Conservation (phyloP, 768 basidiomycete genomes). For the Termitomyces sp. region DNA sequence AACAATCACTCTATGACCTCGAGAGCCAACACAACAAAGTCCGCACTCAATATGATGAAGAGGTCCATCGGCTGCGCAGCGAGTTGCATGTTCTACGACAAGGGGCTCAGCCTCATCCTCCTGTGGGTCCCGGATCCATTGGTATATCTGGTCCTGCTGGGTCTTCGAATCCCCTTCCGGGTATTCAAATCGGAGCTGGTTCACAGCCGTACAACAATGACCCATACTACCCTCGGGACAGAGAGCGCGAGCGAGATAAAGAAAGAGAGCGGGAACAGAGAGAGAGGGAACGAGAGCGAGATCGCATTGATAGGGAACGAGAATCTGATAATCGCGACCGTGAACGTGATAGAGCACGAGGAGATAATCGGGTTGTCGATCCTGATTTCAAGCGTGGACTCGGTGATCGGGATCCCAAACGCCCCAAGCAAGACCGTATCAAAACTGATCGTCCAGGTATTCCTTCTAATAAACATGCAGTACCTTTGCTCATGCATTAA, state of each 20-base stretch:
- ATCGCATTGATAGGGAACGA: conserved; percentile 19
- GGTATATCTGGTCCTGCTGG: conserved; percentile 14
- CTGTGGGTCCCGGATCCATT: conserved; percentile 12
- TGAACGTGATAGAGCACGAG: conserved; percentile 13
- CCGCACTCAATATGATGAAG: conserved; percentile 14
- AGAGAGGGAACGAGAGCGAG: conserved; percentile 34
- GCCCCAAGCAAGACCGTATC: conserved; percentile 42
- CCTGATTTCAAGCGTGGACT: conserved; percentile 30
- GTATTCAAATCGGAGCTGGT: conserved; percentile 11
- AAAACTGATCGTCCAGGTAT: conserved; percentile 32
- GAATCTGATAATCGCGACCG: conserved; percentile 21
- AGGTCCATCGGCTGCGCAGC: conserved; percentile 9
- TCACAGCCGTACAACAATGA: conserved; percentile 14
- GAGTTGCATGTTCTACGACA: conserved; percentile 11
- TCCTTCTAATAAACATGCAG: background rate
- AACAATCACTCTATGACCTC: conserved; percentile 14
- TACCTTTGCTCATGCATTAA: background rate
- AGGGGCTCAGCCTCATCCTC: conserved; percentile 19
- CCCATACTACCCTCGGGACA: conserved; percentile 17
- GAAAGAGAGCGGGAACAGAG: conserved; percentile 19
- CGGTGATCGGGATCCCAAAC: conserved; percentile 51
- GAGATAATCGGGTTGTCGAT: conserved; percentile 14
- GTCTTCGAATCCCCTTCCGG: conserved; percentile 13
- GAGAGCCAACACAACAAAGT: conserved; percentile 14
- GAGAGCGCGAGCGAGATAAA: conserved; percentile 20